Evolutionary conservation across 495 filamentous ascomycete genomes (phyloP), one percentile per base, ranked within the genome.

Genomic region (Neurospora sp.): DNA sequence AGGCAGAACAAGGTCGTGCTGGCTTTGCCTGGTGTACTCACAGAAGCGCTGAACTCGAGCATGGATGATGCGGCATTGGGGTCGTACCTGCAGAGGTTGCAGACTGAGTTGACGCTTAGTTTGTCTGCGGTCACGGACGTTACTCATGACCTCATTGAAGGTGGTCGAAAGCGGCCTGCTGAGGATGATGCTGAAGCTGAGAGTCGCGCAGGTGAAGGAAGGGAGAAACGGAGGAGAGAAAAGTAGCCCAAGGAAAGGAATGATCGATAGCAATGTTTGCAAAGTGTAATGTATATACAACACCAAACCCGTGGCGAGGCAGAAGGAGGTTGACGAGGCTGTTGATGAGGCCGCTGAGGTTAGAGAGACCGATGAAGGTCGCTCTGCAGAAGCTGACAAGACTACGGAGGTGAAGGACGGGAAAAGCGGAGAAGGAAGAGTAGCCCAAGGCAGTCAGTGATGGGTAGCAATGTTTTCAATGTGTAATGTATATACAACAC

Each of bases 21-120:
- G 22, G 89, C 87, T 38, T 79, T 99, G 42, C 86, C 89, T 31
- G 93, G 96, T 75, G 89, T 91, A 69, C 82, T 98, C n/a, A 76
- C 87, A 16, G 91, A 96, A 72, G 90, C 92, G 0, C 81, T 85
- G 8, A 84, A 89, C 18, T 90, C 92, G 0, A 86, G 81, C 5
- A 90, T 97, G 88, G 87, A 92, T 40, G 89, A 88, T 7, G 82
- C 83, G 5, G 84, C 85, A 1, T 81, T 98, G 22, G 80, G 80
- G 7, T 82, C 82, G 22, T 96, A 93, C 86, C 78, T 98, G 71
- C 84, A 82, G 68, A 87, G 86, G 44, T 80, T 97, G 27, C 92
- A 95, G 77, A 87, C 87, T 70, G 92, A 97, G 70, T 97, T 97
- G 78, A 86, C 91, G 6, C 76, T 84, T 12, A 83, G 87, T 35